These are phyloP conservation scores for Penicillium sp. DNA, from an alignment of 2,329 filamentous ascomycete species.

Conservation along the genomic window DNA sequence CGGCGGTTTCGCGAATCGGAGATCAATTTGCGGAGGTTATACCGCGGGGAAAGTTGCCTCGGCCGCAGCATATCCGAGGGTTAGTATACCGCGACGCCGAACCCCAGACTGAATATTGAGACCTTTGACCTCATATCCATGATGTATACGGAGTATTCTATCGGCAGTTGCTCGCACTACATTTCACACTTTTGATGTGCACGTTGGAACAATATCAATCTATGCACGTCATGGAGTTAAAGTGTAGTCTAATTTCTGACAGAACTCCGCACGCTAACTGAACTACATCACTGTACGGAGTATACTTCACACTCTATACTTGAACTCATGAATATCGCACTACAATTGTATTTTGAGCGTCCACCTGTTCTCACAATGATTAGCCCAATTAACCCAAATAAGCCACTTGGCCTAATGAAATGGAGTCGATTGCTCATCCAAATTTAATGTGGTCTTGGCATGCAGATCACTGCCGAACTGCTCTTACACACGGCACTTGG, in stretches of 20 bases:
- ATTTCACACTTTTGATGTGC: no score
- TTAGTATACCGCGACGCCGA: background rate
- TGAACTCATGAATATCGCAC: no score
- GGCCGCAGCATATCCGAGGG: conserved; percentile 9
- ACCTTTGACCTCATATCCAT: background rate
- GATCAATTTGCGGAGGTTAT: conserved; percentile 16
- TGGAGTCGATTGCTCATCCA: background rate
- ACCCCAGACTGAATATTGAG: background rate
- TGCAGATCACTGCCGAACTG: conserved; percentile 1
- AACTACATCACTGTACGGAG: no score
- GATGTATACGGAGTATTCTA: no score
- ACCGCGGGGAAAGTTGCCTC: conserved; percentile 5
- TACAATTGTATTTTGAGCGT: no score
- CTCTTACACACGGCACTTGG: background rate
- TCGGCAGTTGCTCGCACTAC: no score
- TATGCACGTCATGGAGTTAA: no score
- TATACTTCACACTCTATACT: no score
- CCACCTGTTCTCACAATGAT: no score
- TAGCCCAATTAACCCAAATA: background rate
- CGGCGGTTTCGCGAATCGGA: background rate
- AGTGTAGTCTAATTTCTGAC: no score
- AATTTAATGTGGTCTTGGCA: conserved; percentile 8
- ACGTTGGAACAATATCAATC: no score
- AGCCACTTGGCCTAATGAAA: background rate
- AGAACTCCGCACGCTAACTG: no score